phyloP scores from a whole-genome alignment of 2,329 filamentous ascomycete genomes.

The Clonostachys chloroleuca region DNA sequence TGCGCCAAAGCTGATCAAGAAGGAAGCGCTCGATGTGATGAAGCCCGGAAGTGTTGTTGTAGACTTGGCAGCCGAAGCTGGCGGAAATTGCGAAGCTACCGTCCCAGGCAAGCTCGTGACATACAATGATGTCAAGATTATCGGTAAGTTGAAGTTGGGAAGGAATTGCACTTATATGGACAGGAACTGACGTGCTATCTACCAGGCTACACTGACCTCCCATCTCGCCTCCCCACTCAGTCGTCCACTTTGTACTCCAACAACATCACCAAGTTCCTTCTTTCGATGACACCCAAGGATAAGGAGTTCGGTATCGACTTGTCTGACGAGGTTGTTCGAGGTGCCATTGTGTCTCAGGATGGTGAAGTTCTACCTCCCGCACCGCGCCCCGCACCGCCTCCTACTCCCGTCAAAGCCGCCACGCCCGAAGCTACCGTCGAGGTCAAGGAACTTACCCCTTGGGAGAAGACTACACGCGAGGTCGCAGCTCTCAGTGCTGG shows the following conservation, averaged over 20 bases:
- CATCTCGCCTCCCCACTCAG: conserved; percentile 81
- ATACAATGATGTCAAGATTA: conserved; percentile 77
- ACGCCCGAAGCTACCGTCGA: conserved; percentile 41
- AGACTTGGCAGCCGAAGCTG: conserved; percentile 82
- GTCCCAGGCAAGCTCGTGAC: conserved; percentile 65
- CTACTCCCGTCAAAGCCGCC: conserved; percentile 38
- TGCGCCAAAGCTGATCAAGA: conserved; percentile 80
- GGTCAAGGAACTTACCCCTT: conserved; percentile 69
- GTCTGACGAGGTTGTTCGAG: conserved; percentile 79
- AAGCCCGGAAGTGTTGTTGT: conserved; percentile 86
- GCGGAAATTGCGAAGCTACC: conserved; percentile 84
- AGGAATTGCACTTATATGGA: background rate
- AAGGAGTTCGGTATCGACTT: conserved; percentile 79
- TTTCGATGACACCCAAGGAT: conserved; percentile 75
- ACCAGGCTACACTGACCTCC: conserved; percentile 77
- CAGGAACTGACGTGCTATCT: background rate
- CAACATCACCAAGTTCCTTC: conserved; percentile 84
- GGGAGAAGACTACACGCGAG: conserved; percentile 74
- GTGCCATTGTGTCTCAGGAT: conserved; percentile 76
- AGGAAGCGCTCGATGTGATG: conserved; percentile 77
- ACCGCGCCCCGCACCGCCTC: conserved; percentile 60
- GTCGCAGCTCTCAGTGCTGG: conserved; percentile 71
- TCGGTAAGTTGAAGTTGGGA: conserved; percentile 48
- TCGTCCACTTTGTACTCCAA: conserved; percentile 89
- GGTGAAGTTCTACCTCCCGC: conserved; percentile 73